phyloP scores from a whole-genome alignment of 2,329 filamentous ascomycete species.

The Fusarium coffeatum region DNA sequence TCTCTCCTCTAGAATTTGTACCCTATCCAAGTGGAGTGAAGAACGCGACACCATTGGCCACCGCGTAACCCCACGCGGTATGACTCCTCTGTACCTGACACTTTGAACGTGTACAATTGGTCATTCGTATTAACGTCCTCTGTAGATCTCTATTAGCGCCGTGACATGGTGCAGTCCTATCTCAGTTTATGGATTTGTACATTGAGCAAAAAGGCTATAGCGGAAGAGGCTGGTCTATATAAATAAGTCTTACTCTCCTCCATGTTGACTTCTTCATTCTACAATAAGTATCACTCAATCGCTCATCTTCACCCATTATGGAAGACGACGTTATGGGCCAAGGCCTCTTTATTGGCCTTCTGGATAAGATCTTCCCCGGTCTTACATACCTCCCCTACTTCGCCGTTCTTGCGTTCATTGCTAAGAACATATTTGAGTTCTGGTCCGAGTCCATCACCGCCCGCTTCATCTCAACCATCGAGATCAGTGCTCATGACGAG shows the following conservation, averaged over 20 bases:
- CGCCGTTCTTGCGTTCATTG: conserved; percentile 3
- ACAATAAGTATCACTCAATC: fast-evolving
- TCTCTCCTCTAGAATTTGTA: no score
- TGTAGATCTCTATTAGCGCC: no score
- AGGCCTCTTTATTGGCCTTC: not conserved
- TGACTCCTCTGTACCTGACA: no score
- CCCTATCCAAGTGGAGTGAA: no score
- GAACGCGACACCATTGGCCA: no score
- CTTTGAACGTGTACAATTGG: no score
- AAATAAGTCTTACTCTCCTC: not conserved
- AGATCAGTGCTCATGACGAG: conserved; percentile 27
- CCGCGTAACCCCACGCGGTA: no score
- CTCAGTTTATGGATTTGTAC: no score
- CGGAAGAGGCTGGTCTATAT: not conserved
- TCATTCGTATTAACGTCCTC: no score
- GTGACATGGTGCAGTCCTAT: not conserved
- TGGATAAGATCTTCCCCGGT: conserved; percentile 3
- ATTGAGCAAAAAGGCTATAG: fast-evolving
- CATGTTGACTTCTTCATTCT: not conserved
- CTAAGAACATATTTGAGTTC: conserved; percentile 7
- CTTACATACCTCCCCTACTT: not conserved
- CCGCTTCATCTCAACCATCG: conserved; percentile 25
- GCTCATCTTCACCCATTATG: not conserved
- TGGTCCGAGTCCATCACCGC: not conserved
- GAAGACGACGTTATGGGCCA: not conserved